Evolutionary conservation across 768 basidiomycete species (phyloP), one percentile per base, ranked within the genome.

Genomic region (Nidularia sp.): DNA sequence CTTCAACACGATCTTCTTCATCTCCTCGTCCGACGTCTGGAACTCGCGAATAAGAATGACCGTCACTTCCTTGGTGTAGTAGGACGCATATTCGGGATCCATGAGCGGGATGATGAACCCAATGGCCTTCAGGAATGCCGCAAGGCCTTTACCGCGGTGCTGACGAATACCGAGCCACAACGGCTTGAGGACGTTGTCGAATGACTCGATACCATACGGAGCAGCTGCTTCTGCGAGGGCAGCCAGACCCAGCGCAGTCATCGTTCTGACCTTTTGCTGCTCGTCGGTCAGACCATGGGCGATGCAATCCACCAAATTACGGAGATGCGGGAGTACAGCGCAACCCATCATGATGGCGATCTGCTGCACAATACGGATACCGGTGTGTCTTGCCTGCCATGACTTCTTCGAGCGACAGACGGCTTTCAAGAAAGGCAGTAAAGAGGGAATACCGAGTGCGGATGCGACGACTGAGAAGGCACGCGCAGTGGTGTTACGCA

Each of bases 331-430:
- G 1, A 99, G 81, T 22, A 98, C 93, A 13, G 96, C 96, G 60
- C 97, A 98, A 13, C 96, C 96, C 95, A 98, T 98, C 95, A 98
- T 98, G 63, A 98, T 96, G 15, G 97, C 96, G 48, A 99, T 98
- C 69, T 98, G 97, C 70, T 99, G 97, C 8, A 99, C 94, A 57
- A 99, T 98, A 62, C 97, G 93, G 62, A 99, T 98, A 70, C 97
- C 97, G 3, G 97, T 99, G 69, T 98, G 97, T 54, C 96, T 86
- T 6, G 97, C 97, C 70, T 99, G 97, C 97, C 97, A 99, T 6
- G 95, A 98, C 73, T 99, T 99, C 71, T 98, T 98, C 53, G 92
- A 95, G 45, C 94, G 87, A 73, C 97, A 98, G 52, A 99, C 95
- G 34, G 97, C 96, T 71, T 96, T 96, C 55, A 99, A 78, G 84